These are phyloP conservation scores for Trifolium pratense DNA, from an alignment of 306 rosid genomes.

Conservation along the genomic window DNA sequence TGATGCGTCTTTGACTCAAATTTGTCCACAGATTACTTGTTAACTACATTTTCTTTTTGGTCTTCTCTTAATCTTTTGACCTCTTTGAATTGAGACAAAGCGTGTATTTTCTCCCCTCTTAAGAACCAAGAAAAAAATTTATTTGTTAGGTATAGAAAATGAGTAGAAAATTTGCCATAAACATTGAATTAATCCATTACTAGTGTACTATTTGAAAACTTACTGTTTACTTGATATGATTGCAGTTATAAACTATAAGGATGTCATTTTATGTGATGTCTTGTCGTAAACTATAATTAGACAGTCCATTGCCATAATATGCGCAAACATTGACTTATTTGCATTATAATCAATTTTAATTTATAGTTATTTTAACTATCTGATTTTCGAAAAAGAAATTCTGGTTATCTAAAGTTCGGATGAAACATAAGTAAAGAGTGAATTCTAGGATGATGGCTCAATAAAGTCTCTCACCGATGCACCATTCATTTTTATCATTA, in stretches of 20 bases:
- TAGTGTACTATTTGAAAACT: conserved; percentile 38
- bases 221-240: conserved; percentile 16
- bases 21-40: conserved; percentile 42
- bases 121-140: conserved; percentile 41
- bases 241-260: background rate
- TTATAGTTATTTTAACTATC: too few relatives aligned
- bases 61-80: conserved; percentile 67
- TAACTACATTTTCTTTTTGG: conserved; percentile 41
- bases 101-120: conserved; percentile 58
- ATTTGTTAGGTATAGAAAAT: conserved; percentile 58
- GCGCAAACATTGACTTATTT: background rate
- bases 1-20: conserved; percentile 90
- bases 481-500: too few relatives aligned
- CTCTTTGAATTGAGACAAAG: conserved; percentile 51
- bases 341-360: too few relatives aligned
- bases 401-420: too few relatives aligned
- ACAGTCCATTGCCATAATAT: conserved; percentile 26
- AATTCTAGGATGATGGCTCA: too few relatives aligned
- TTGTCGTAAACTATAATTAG: conserved; percentile 40
- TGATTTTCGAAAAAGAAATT: too few relatives aligned
- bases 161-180: conserved; percentile 45
- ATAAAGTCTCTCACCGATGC: too few relatives aligned
- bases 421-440: too few relatives aligned
- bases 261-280: conserved; percentile 46
- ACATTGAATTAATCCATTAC: conserved; percentile 56